Evolutionary conservation across 371 early-diverging fungal genomes (phyloP).

Genomic region (Sporodiniella umbellata): DNA sequence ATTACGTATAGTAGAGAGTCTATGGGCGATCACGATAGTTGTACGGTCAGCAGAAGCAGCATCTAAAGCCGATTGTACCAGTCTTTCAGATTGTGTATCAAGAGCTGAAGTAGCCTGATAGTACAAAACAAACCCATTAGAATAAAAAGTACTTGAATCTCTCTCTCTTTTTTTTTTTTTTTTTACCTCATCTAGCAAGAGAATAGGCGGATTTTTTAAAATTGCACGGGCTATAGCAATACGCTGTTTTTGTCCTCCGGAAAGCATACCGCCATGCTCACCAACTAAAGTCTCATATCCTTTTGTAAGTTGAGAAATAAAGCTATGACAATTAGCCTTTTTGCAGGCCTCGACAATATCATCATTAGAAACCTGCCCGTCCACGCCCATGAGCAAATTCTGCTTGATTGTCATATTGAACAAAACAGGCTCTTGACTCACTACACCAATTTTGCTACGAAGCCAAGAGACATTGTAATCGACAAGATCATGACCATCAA

Average conservation of each 20-base stretch:
- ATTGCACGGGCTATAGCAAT: constrained; percentile 48
- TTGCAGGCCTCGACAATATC: constrained; percentile 58
- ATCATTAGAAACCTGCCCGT: constrained; percentile 32
- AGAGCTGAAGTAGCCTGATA: constrained; percentile 70
- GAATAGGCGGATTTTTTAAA: constrained; percentile 38
- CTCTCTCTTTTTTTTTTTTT: background rate
- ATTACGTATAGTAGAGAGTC: constrained; percentile 75
- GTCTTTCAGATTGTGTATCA: constrained; percentile 75
- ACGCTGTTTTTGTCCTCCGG: constrained; percentile 73
- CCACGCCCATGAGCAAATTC: constrained; percentile 69
- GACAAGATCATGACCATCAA: constrained; percentile 70
- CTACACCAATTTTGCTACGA: constrained; percentile 80
- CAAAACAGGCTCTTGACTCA: constrained; percentile 85
- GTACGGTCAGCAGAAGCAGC: constrained; percentile 73
- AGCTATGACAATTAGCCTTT: constrained; percentile 71
- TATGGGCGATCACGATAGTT: constrained; percentile 92
- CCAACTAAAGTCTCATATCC: constrained; percentile 68
- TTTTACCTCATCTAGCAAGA: constrained; percentile 41
- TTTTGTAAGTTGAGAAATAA: constrained; percentile 69
- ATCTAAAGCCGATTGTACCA: constrained; percentile 81
- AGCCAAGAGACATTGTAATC: constrained; percentile 66
- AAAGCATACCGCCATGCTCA: constrained; percentile 70
- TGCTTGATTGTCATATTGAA: constrained; percentile 78
- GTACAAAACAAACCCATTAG: background rate
- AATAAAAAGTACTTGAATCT: background rate